These are phyloP conservation scores for Kwoniella sp. DNA, from an alignment of 768 basidiomycete species.

Conservation along the genomic window DNA sequence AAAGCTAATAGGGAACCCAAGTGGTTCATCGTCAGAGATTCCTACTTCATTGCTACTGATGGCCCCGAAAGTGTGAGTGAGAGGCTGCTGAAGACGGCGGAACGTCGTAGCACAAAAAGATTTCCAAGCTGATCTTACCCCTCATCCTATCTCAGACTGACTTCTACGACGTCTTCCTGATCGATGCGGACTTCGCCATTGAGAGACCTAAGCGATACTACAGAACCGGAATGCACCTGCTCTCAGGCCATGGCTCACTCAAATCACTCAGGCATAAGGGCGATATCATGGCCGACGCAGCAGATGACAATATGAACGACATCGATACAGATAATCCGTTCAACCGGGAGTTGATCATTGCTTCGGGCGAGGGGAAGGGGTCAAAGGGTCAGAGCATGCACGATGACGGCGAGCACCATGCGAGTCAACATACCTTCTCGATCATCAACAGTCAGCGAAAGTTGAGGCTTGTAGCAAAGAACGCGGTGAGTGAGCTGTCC, in stretches of 20 bases:
- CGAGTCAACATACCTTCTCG: slow-evolving; percentile 92
- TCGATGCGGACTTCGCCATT: slow-evolving; percentile 85
- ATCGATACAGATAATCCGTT: slow-evolving; percentile 43
- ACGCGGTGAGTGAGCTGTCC: slow-evolving; percentile 66
- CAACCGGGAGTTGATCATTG: slow-evolving; percentile 43
- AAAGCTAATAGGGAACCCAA: slow-evolving; percentile 63
- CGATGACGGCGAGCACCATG: slow-evolving; percentile 63
- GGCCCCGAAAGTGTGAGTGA: slow-evolving; percentile 78
- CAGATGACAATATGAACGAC: slow-evolving; percentile 32
- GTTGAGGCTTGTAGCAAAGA: slow-evolving; percentile 81
- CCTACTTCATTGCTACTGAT: slow-evolving; percentile 81
- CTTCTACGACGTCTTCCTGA: slow-evolving; percentile 91
- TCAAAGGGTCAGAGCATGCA: slow-evolving; percentile 56
- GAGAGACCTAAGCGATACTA: slow-evolving; percentile 88
- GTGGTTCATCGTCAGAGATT: slow-evolving; percentile 92
- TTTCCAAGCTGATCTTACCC: slow-evolving; percentile 2
- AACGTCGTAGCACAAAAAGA: too few species aligned
- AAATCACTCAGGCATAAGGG: slow-evolving; percentile 22
- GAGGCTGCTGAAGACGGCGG: slow-evolving; percentile 1
- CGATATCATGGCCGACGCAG: slow-evolving; percentile 19
- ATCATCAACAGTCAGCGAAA: slow-evolving; percentile 87
- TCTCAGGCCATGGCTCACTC: slow-evolving; percentile 51
- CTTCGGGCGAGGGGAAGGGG: slow-evolving; percentile 54
- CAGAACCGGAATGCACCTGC: slow-evolving; percentile 78
- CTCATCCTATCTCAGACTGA: slow-evolving; percentile 61